Base-by-base conservation (phyloP, 116 monocot genomes). In the Cymodocea nodosa region DNA sequence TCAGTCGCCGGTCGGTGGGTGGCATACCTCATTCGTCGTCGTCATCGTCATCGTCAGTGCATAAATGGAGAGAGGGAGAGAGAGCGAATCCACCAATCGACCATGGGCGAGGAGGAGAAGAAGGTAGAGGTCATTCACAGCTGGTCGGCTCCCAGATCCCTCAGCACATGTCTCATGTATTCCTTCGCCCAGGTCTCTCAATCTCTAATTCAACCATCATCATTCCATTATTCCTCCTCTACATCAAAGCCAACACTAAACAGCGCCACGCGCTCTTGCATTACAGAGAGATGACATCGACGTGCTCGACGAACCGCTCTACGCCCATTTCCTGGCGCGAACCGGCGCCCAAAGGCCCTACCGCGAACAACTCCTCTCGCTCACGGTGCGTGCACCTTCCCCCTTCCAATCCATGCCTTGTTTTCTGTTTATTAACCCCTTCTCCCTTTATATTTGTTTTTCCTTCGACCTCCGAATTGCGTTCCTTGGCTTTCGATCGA, bases 101-200 rank as follows among this genome's bases (percentile, higher is more conserved):
- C 10, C 40, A 40, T 40, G 40, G 40, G 9, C 10, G 40, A 40
- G 15, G 52, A 56, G 73, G 44, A 34, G 61, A 62, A 62, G 20
- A 75, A 79, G 74, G 75, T 72, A 40, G 62, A 77, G 74, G 87
- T 90, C 64, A 90, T 95, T 72, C 83, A 90, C 64, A 74, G 73
- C 15, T 95, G 94, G 94, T 94, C 90, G 24, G 82, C 87, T 34
- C 90, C 94, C 9, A 73, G 94, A 50, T 94, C 94, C 19, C 90
- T 94, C 77, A 94, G 94, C 79, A 94, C 94, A 35, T 83, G 90
- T 69, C 87, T 94, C 77, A 90, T 90, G 94, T 94, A 94, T 79
- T 94, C 94, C 57, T 94, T 94, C 68, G 78, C 94, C 44, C 90
- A 95, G 64, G 64, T 49, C 16, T 35, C 35, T 35, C 35, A 2